Conservation (phyloP, 1,284 basidiomycete species). For the Rhodotorula sp. region DNA sequence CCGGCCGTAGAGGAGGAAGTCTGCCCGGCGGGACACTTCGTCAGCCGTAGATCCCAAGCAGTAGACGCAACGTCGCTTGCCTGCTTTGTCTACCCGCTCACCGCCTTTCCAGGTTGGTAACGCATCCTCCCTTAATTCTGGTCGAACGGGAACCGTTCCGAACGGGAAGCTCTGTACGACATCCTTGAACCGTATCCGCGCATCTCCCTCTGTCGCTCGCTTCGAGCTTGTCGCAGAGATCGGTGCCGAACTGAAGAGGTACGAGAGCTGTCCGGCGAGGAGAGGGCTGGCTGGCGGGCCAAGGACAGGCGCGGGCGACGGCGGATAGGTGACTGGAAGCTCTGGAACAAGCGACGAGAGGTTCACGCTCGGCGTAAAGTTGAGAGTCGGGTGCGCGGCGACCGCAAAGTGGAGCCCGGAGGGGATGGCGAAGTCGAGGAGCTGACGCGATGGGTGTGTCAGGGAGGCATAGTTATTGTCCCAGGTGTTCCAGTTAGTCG, state of each 20-base stretch:
- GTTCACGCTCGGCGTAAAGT: conserved; percentile 43
- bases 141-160: conserved; percentile 70
- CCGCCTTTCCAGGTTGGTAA: conserved; percentile 64
- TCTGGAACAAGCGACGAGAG: conserved; percentile 40
- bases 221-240: conserved; percentile 13
- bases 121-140: conserved; percentile 70
- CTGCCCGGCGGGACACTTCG: conserved; percentile 50
- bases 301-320: conserved; percentile 31
- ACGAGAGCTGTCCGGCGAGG: conserved; percentile 59
- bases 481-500: conserved; percentile 77
- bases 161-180: conserved; percentile 82
- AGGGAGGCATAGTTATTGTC: conserved; percentile 92
- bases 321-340: conserved; percentile 27
- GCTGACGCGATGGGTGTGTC: conserved; percentile 68
- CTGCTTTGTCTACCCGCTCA: conserved; percentile 69
- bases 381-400: conserved; percentile 42
- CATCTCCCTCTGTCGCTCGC: conserved; percentile 60
- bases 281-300: conserved; percentile 47
- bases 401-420: conserved; percentile 47
- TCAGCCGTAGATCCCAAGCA: not conserved
- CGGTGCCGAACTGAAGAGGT: conserved; percentile 61
- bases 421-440: conserved; percentile 50
- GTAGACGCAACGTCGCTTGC: conserved; percentile 53
- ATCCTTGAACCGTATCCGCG: conserved; percentile 77
- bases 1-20: conserved; percentile 88